Evolutionary conservation across 148 eudicot species (phyloP), one percentile per base, ranked within the genome.

Genomic region (Cornus florida): DNA sequence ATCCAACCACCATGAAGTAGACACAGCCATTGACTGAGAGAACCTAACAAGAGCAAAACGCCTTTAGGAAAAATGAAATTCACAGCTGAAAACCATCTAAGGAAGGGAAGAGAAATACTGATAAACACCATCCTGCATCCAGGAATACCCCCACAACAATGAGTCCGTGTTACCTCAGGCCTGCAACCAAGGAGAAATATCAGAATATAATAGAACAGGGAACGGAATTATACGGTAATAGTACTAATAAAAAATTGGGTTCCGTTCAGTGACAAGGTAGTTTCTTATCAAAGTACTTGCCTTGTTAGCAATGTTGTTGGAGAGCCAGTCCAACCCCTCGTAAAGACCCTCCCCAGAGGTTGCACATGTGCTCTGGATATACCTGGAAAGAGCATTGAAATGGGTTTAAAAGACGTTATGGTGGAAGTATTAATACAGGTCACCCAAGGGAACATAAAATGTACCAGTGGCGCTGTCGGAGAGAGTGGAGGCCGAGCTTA

Each of bases 361-460:
- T 38, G 92, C 93, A 81, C 93, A 91, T 73, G 93, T 91, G 89
- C 93, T 91, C 88, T 91, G 94, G 84, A 91, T 89, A 72, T 91
- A 91, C 94, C 94, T 90, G 89, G 46, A 70, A 76, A 80, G 22
- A 67, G 46, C 65, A 76, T 6, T 39, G 22, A 14, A 43, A 70
- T 60, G 1, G 69, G 35, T 48, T 62, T 20, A 43, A 46, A 41
- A 69, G 13, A 75, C 9, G 35, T 28, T 38, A 60, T 22, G 4
- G 5, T 32, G 33, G 74, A 66, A 24, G 66, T 39, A 59, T 10
- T 2, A 66, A 31, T 64, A 56, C 62, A 72, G 69, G 73, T 79
- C 9, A 66, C 39, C 62, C 14, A 16, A 56, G 3, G 5, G 66
- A 10, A 8, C 10, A 35, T 57, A 81, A 64, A 23, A 13, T 38